Conservation (phyloP, 352 stramenopile species). For the Phytophthora sp. region DNA sequence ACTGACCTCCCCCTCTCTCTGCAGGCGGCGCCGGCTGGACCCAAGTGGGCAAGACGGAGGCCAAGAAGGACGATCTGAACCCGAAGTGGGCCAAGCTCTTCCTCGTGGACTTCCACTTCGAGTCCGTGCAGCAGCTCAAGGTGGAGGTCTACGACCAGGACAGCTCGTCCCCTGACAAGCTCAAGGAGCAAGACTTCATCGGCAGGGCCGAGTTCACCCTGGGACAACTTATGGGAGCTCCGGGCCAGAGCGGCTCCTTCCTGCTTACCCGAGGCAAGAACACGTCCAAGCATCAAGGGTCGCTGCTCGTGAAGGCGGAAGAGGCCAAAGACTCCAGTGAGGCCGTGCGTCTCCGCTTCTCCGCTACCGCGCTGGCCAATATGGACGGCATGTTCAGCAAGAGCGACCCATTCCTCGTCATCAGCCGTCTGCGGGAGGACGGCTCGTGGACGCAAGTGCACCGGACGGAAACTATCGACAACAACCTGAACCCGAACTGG, state of each 20-base stretch:
- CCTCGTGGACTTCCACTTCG: conserved; percentile 85
- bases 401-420: conserved; percentile 67
- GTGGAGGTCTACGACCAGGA: conserved; percentile 91
- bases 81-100: conserved; percentile 85
- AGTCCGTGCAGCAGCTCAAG: conserved; percentile 83
- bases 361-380: conserved; percentile 52
- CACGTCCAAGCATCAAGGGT: conserved; percentile 50
- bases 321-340: conserved; percentile 59
- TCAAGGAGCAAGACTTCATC: conserved; percentile 80
- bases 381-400: conserved; percentile 75
- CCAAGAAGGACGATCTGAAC: conserved; percentile 76
- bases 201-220: conserved; percentile 77
- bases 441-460: conserved; percentile 62
- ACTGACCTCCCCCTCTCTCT: not conserved
- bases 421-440: conserved; percentile 62
- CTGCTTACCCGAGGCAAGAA: conserved; percentile 52
- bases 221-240: conserved; percentile 79
- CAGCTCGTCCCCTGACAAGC: conserved; percentile 54
- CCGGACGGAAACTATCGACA: conserved; percentile 72
- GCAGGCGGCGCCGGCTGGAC: conserved; percentile 65
- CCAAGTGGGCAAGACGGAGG: conserved; percentile 79
- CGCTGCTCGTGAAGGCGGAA: conserved; percentile 64
- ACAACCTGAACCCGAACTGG: conserved; percentile 81
- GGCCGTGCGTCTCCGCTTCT: conserved; percentile 54
- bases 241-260: conserved; percentile 66